Evolutionary conservation across 371 early-diverging fungal genomes (phyloP), one percentile per base, ranked within the genome.

Genomic region (Circinella minor): DNA sequence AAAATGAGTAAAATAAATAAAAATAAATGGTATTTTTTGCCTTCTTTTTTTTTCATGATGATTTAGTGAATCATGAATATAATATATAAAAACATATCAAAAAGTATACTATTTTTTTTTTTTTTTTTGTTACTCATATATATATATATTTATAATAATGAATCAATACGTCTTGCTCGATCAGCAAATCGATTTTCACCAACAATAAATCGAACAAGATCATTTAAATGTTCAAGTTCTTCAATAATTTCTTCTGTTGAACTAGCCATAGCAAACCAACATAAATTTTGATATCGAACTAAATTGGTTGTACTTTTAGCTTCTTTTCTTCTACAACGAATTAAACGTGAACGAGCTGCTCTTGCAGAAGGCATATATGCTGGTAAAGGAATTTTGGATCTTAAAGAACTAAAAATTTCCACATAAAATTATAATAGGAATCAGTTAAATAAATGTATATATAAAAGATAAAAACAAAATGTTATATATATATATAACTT

Each of bases 351-450:
- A 1, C 89, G 82, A 0, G 86, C 84, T 57, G 83, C 72, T 15
- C 88, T 74, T 13, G 86, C 84, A 4, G 86, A 84, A 1, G 89
- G 89, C 71, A 89, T 82, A 61, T 85, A 89, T 0, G 84, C 82
- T 0, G 89, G 89, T 55, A 89, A 71, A 1, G 87, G 83, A 6
- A 83, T 79, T 66, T 87, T 89, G 36, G 86, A 81, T 11, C 78
- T 77, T 17, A 89, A 64, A 4, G 89, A 86, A 13, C 68, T 67
- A 47, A 9, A 47, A 9, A 57, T 51, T 14, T 47, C 3, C 47
- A 47, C 3, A 47, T 9, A 47, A 47, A 47, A 47, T 1, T 1
- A 11, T 1, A 11, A 15, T 47, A 47, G 11, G 11, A 27, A 27
- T 27, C 27, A 27, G 27, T 27, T 27, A 27, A 27, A 27, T 27